Evolutionary conservation across 179 eudicot species (phyloP), one percentile per base, ranked within the genome.

Genomic region (Beta lomatogona): DNA sequence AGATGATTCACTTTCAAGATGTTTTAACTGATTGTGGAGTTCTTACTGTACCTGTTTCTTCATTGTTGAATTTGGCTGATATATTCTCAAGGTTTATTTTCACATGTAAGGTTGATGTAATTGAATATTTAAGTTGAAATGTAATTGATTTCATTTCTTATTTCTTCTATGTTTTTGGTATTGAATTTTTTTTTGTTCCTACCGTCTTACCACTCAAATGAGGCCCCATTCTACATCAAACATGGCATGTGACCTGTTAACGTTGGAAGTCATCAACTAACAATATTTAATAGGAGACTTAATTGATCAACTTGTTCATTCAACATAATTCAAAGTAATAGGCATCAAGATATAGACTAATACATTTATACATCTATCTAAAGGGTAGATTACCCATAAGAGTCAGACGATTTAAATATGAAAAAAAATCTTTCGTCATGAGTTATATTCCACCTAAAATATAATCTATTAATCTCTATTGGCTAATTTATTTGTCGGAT

Each of bases 81-180:
- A 44, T 36, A 25, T 61, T 21, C 58, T 45, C 16, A 14, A 57
- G 77, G 66, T 69, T 54, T 18, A 64, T 75, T 83, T n/a, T 75
- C 72, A 66, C 54, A 44, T 79, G 86, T 79, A 83, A 79, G 76
- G 25, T 83, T 78, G 59, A 50, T 84, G 86, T 76, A 76, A 83
- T 54, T 75, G 74, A 60, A 21, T 22, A 45, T 79, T 71, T 45
- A 36, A 74, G 59, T 74, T 79, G 77, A 74, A 76, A 41, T 69
- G 73, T 70, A 73, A 79, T 79, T 76, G 80, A 44, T 77, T 80
- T 44, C 21, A n/a, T 61, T 61, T 45, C 54, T 41, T 58, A 76
- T 76, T 68, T 54, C 5, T 45, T 65, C 10, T 10, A n/a, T 52
- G 11, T 69, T 9, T 9, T 46, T 9, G 10, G 6, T 71, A n/a